Base-by-base conservation (phyloP, 495 filamentous ascomycete species). In the Podospora conica region DNA sequence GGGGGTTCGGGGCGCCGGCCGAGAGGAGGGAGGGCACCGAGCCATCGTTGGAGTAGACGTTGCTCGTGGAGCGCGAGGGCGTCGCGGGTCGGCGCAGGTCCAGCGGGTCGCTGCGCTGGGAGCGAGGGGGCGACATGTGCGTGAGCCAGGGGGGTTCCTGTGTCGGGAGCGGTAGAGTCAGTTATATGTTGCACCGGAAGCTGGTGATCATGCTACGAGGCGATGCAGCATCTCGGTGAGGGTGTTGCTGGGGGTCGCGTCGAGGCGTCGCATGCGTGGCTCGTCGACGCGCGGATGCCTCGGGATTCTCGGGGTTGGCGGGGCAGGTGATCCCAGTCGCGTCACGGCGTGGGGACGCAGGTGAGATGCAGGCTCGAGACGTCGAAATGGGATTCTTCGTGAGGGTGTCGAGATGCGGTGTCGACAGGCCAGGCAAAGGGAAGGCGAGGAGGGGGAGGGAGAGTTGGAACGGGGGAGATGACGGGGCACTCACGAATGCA, bases 141-240 rank as follows among this genome's bases (percentile, higher is more conserved):
- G 77, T 67, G 69, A 82, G 73, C 79, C 79, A 82, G 69, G 80
- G 80, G 62, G 78, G 74, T 59, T 82, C 79, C 79, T 81, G 56
- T 58, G 61, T 22, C 61, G 69, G 20, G 57, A n/a, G 57, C 63
- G 57, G n/a, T 66, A 61, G 58, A 58, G 67, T 69, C 18, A 76
- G 71, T 74, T 61, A n/a, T 53, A 61, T 61, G 61, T 64, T 24
- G 53, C n/a, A n/a, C n/a, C n/a, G n/a, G n/a, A n/a, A n/a, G n/a
- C n/a, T n/a, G n/a, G n/a, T n/a, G n/a, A n/a, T 63, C 60, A 63
- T 66, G 60, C 31, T 58, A 65, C 20, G 61, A 24, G 55, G 55
- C 55, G 25, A 57, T 57, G 55, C 55, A 57, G 21, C 22, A 23
- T 57, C 40, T 48, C 40, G 40, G 40, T 15, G 40, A 48, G 40